phyloP scores from a whole-genome alignment of 768 basidiomycete species.

The Suillus brevipes region DNA sequence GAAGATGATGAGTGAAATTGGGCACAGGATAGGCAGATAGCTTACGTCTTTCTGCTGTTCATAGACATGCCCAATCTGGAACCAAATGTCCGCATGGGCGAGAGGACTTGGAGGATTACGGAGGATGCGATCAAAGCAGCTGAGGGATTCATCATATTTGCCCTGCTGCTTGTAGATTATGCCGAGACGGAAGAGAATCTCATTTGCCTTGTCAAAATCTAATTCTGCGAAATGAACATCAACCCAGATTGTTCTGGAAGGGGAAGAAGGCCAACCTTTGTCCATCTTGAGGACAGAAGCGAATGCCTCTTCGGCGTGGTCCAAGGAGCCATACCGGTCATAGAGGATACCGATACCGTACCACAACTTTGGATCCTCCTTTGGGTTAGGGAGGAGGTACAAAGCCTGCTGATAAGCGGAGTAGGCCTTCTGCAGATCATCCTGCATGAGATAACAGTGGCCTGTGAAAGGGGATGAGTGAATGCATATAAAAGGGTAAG shows the following conservation, averaged over 20 bases:
- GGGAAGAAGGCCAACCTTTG: conserved; percentile 60
- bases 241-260: conserved; percentile 16
- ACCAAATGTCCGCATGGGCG: conserved; percentile 98
- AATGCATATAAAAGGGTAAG: conserved; percentile 18
- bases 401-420: conserved; percentile 98
- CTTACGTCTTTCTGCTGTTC: conserved; percentile 96
- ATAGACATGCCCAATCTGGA: conserved; percentile 98
- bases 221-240: conserved; percentile 32
- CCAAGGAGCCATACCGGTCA: conserved; percentile 96
- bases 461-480: conserved; percentile 51
- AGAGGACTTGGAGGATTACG: conserved; percentile 94
- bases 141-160: conserved; percentile 85
- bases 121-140: conserved; percentile 95
- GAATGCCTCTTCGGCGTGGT: conserved; percentile 99
- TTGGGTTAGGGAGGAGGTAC: conserved; percentile 93
- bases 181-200: conserved; percentile 95
- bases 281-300: conserved; percentile 96
- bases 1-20: conserved; percentile 14
- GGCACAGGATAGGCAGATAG: conserved; percentile 13
- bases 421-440: conserved; percentile 98
- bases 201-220: conserved; percentile 99
- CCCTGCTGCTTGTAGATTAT: conserved; percentile 99
- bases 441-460: conserved; percentile 98
- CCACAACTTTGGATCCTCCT: conserved; percentile 98
- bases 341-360: conserved; percentile 99